A percentile compares a stretch with the other conserved stretches of the same genome.
Evolutionary conservation across 179 eudicot species (phyloP).

Genomic region (Carnegiea gigantea): DNA sequence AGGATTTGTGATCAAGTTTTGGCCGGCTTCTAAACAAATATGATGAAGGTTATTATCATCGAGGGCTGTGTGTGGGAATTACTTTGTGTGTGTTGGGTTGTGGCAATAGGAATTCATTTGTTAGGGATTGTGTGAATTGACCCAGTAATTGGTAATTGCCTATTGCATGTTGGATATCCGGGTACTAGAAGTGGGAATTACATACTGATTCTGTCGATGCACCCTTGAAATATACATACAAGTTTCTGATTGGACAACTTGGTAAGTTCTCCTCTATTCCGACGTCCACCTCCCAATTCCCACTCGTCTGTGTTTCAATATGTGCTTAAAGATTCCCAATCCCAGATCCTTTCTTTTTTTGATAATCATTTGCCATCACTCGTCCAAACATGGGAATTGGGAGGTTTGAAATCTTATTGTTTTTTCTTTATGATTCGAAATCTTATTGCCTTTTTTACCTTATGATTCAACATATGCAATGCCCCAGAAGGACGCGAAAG

Average conservation of each 20-base stretch:
- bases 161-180: not conserved
- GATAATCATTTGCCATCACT: not conserved
- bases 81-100: not conserved
- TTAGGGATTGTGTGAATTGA: not conserved
- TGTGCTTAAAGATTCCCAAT: not conserved
- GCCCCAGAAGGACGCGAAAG: not conserved
- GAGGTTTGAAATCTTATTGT: not conserved
- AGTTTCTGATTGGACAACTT: not conserved
- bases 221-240: not conserved
- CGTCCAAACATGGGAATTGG: not conserved
- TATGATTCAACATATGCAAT: not conserved
- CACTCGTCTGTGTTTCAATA: not conserved
- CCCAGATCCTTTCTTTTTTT: not conserved
- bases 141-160: not conserved
- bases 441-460: no score
- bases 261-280: not conserved
- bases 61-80: not conserved
- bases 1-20: not conserved
- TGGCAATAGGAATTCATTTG: not conserved
- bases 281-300: not conserved
- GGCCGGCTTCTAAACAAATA: not conserved
- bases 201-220: not conserved
- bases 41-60: not conserved
- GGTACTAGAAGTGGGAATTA: not conserved
- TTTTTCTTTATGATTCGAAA: not conserved